Evolutionary conservation across 1,284 basidiomycete species (phyloP).

Genomic region (Gastroboletus turbinatus): DNA sequence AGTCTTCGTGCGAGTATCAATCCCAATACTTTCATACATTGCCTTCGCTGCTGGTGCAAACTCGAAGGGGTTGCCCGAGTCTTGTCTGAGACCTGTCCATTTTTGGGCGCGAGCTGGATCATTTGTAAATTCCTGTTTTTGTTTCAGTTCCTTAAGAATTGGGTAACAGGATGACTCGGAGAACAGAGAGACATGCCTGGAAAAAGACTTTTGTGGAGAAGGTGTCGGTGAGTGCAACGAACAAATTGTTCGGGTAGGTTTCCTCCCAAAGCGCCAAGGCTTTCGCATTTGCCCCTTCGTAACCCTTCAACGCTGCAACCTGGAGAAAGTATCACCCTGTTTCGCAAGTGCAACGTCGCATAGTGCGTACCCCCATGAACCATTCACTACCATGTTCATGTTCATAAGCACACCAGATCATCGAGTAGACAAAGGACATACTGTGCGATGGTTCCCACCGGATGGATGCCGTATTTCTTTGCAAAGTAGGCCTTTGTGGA

Average conservation of each 20-base stretch:
- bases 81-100: constrained; percentile 88
- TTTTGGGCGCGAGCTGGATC: constrained; percentile 60
- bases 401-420: constrained; percentile 4
- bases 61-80: constrained; percentile 82
- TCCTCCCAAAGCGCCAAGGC: constrained; percentile 86
- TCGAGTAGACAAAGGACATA: constrained; percentile 39
- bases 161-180: neutral
- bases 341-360: neutral
- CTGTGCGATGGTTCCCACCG: constrained; percentile 90
- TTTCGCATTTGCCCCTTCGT: constrained; percentile 68
- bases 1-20: constrained; percentile 64
- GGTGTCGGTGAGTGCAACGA: constrained; percentile 88
- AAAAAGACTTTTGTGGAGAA: constrained; percentile 87
- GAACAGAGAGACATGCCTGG: constrained; percentile 43
- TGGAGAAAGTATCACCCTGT: constrained; percentile 25
- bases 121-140: constrained; percentile 55
- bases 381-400: constrained; percentile 64
- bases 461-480: constrained; percentile 63
- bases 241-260: constrained; percentile 58
- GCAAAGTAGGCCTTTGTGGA: constrained; percentile 75
- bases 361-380: constrained; percentile 82
- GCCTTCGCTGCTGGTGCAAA: constrained; percentile 75
- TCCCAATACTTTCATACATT: constrained; percentile 65
- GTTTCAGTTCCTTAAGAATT: neutral
- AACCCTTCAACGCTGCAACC: constrained; percentile 82